Evolutionary conservation across 768 basidiomycete species (phyloP).

Genomic region (Termitomyces sp.): DNA sequence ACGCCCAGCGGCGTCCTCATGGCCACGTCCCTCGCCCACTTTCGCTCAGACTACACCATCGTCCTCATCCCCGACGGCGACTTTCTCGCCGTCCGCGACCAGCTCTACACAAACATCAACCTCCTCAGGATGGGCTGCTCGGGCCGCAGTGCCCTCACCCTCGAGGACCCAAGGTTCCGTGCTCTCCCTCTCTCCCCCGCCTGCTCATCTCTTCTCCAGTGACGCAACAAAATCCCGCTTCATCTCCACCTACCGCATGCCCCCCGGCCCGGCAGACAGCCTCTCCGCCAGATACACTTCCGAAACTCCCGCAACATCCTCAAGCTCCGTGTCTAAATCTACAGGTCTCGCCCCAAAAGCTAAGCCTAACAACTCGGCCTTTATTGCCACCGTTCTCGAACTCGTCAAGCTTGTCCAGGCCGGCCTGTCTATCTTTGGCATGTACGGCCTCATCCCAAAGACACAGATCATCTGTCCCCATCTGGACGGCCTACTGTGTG

Average conservation of each 20-base stretch:
- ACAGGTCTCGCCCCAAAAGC: slow-evolving; percentile 13
- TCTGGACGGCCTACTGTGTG: slow-evolving; percentile 72
- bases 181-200: neutral
- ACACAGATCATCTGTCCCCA: neutral
- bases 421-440: slow-evolving; percentile 64
- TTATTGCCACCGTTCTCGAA: slow-evolving; percentile 66
- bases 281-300: slow-evolving; percentile 15
- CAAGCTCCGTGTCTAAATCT: slow-evolving; percentile 12
- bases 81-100: slow-evolving; percentile 56
- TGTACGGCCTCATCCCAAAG: slow-evolving; percentile 29
- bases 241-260: slow-evolving; percentile 60
- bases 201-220: slow-evolving; percentile 26
- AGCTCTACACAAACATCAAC: slow-evolving; percentile 77
- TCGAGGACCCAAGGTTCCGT: slow-evolving; percentile 64
- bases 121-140: slow-evolving; percentile 81
- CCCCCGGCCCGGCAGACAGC: slow-evolving; percentile 19
- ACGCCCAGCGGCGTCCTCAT: slow-evolving; percentile 66
- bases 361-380: slow-evolving; percentile 33
- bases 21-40: slow-evolving; percentile 81
- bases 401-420: slow-evolving; percentile 73
- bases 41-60: slow-evolving; percentile 83
- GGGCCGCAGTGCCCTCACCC: slow-evolving; percentile 68
- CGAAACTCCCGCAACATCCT: slow-evolving; percentile 8
- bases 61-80: slow-evolving; percentile 71
- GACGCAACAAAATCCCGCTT: slow-evolving; percentile 81